A percentile compares a stretch with the other conserved stretches of the same genome.
Evolutionary conservation across 78 protist genomes (phyloP).

Genomic region (Pigoraptor vietnamica): DNA sequence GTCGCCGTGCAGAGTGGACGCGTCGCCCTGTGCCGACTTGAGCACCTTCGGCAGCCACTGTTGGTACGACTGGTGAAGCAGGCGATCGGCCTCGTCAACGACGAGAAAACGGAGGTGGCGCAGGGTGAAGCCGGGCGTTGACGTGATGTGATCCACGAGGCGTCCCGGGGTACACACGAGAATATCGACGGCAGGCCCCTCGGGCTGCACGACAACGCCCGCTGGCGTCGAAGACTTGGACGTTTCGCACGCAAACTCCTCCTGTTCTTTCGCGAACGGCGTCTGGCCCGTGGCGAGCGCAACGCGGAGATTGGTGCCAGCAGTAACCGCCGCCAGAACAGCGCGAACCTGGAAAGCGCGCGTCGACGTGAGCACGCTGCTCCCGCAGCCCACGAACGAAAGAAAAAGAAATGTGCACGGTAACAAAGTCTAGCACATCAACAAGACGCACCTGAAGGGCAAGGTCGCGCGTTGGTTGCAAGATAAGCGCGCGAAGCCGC

Average conservation of each 20-base stretch:
- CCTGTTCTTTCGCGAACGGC: not conserved
- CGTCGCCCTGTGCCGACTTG: not conserved
- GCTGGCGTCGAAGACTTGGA: not conserved
- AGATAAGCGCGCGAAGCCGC: conserved; percentile 33
- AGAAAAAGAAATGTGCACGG: not conserved
- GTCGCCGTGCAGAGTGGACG: not conserved
- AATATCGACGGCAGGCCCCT: not conserved
- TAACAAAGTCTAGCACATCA: too few relatives aligned
- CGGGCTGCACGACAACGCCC: not conserved
- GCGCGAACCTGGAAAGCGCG: not conserved
- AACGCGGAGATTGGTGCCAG: not conserved
- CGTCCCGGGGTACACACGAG: conserved; percentile 60
- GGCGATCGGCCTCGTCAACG: conserved; percentile 68
- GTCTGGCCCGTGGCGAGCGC: not conserved
- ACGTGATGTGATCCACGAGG: conserved; percentile 54
- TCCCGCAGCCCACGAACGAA: not conserved
- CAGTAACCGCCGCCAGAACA: not conserved
- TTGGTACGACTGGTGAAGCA: conserved; percentile 47
- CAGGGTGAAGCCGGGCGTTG: conserved; percentile 15
- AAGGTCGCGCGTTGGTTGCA: conserved; percentile 58
- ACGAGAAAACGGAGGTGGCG: conserved; percentile 38
- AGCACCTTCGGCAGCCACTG: conserved; percentile 15
- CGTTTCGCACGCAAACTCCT: not conserved
- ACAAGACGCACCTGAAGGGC: conserved; percentile 47
- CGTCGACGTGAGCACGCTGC: too few relatives aligned